Conservation (phyloP, 2,329 filamentous ascomycete species). For the Fusarium miscanthi region DNA sequence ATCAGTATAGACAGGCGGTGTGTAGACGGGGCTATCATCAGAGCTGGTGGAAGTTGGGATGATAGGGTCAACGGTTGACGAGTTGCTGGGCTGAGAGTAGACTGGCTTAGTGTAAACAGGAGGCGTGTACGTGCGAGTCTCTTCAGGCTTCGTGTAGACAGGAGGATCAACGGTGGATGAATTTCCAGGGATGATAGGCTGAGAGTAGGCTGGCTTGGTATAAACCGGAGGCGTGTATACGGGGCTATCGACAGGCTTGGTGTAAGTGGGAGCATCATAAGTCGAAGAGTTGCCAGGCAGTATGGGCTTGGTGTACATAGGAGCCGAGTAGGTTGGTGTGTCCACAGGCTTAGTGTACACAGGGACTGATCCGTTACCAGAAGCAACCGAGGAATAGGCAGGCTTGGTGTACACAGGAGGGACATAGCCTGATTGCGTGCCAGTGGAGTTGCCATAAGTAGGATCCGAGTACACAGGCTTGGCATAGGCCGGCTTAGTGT, state of each 20-base stretch:
- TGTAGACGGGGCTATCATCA: slow-evolving; percentile 10
- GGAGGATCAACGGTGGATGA: slow-evolving; percentile 10
- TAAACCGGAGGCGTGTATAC: slow-evolving; percentile 23
- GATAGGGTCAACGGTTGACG: slow-evolving; percentile 7
- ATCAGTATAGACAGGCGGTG: slow-evolving; percentile 18
- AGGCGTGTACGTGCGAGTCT: slow-evolving; percentile 24
- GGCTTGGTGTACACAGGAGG: slow-evolving; percentile 22
- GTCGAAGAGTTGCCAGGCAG: slow-evolving; percentile 9
- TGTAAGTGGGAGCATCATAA: slow-evolving; percentile 6
- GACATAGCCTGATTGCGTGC: slow-evolving; percentile 17
- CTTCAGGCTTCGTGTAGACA: slow-evolving; percentile 17
- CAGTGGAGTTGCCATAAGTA: slow-evolving; percentile 23
- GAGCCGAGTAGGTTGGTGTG: slow-evolving; percentile 16
- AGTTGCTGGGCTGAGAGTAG: slow-evolving; percentile 1
- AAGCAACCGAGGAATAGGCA: slow-evolving; percentile 1
- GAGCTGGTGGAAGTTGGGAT: slow-evolving; percentile 16
- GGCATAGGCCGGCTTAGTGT: slow-evolving; percentile 18
- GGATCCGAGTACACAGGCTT: slow-evolving; percentile 28
- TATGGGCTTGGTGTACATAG: slow-evolving; percentile 22
- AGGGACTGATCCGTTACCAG: slow-evolving; percentile 17
- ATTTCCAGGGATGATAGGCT: slow-evolving; percentile 11
- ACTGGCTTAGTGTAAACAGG: slow-evolving; percentile 18
- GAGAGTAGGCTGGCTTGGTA: slow-evolving; percentile 13
- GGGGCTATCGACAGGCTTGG: slow-evolving; percentile 11
- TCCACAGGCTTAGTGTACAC: slow-evolving; percentile 21